These are phyloP conservation scores for Neostapfia colusana DNA, from an alignment of 176 grass and related monocot genomes.

Conservation along the genomic window DNA sequence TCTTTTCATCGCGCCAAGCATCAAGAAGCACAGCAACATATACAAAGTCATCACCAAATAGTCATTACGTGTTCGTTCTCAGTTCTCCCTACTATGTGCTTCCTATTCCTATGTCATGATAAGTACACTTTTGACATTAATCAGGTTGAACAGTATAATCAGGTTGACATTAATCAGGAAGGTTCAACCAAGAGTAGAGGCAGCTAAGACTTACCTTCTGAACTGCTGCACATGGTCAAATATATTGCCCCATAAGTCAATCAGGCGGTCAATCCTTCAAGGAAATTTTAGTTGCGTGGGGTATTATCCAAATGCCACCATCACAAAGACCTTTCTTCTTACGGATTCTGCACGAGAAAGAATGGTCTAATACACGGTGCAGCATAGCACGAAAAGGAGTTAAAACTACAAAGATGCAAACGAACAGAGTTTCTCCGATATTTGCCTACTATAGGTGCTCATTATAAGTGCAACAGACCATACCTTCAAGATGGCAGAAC, in stretches of 20 bases:
- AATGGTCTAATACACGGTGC: conserved; percentile 25
- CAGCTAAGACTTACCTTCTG: conserved; percentile 18
- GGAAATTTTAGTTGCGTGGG: too few relatives aligned
- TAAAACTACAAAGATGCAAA: conserved; percentile 31
- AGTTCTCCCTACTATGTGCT: not conserved
- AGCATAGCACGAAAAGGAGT: conserved; percentile 25
- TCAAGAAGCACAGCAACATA: too few relatives aligned
- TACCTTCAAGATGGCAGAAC: conserved; percentile 41
- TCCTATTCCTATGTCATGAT: not conserved
- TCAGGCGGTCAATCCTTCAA: too few relatives aligned
- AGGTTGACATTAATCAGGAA: not conserved
- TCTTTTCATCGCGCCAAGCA: not conserved
- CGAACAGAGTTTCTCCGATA: not conserved
- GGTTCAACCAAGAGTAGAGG: not conserved
- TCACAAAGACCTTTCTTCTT: not conserved
- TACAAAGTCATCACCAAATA: too few relatives aligned
- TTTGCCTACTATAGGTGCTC: not conserved
- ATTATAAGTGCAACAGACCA: not conserved
- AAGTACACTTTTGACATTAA: not conserved
- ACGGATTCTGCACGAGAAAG: conserved; percentile 24
- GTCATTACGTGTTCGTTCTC: too few relatives aligned
- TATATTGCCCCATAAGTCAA: not conserved
- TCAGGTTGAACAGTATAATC: not conserved
- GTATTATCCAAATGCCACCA: too few relatives aligned
- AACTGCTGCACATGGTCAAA: conserved; percentile 19